Base-by-base conservation (phyloP, 306 rosid genomes). In the Purshia tridentata region DNA sequence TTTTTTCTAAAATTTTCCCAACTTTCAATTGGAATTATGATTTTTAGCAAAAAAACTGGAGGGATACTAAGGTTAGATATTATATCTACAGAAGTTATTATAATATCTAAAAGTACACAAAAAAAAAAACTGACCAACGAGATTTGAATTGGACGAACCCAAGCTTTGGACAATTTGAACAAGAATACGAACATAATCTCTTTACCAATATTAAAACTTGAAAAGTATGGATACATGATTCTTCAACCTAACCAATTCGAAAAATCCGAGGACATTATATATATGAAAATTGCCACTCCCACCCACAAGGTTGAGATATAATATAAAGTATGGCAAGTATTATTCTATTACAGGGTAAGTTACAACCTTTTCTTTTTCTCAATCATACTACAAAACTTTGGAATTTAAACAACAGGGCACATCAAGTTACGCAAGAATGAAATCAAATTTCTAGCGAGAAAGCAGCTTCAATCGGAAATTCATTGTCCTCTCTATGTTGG, bases 401-500 rank as follows among this genome's bases (percentile, higher is more conserved):
- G 23, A 55, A 70, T 20, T 54, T 41, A 16, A 29, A 29, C 35
- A 29, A 80, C 61, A 60, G 11, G 13, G 73, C 64, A 58, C 45
- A 80, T 50, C 61, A 55, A 75, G 71, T 56, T 42, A 58, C 19
- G 64, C 76, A 67, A 72, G 56, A 63, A 63, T 44, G 81, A 73
- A 70, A 58, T 47, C 51, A 69, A 15, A 59, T 73, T 61, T 65
- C 45, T 37, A 48, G 81, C 68, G 16, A 56, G 53, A 72, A 78
- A 62, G 8, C 50, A 46, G 45, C 51, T 69, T 35, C 57, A n/a
- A 76, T 59, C 23, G 19, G 69, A 73, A 48, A 60, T 60, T 41
- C 47, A 42, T 72, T 66, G 57, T 4, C 62, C 44, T 67, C 53
- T 6, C 18, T 49, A 5, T 5, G 64, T 49, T 14, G 58, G 47